These are phyloP conservation scores for Ceratobasidium sp. DNA, from an alignment of 1,284 basidiomycete genomes.

Conservation along the genomic window DNA sequence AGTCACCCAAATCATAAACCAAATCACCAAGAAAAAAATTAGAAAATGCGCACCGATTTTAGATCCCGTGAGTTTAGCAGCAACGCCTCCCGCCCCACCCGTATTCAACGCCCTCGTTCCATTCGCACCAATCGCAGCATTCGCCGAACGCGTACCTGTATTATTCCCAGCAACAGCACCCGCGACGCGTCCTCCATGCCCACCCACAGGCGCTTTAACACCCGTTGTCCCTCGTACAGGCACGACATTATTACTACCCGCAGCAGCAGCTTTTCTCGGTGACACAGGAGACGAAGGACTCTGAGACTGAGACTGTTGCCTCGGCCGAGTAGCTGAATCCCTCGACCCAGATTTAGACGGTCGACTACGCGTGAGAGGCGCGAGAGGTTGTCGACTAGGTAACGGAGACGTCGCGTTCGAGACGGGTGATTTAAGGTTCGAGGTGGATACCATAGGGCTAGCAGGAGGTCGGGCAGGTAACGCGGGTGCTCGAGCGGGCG, in stretches of 20 bases:
- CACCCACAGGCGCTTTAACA: background rate
- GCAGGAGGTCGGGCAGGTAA: no score
- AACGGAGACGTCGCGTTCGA: constrained; percentile 5
- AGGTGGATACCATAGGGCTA: background rate
- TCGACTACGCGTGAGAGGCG: constrained; percentile 27
- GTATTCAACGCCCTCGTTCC: constrained; percentile 26
- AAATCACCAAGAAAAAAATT: background rate
- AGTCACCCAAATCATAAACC: background rate
- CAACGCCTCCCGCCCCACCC: constrained; percentile 4
- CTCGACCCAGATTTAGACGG: constrained; percentile 41
- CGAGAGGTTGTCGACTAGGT: constrained; percentile 33
- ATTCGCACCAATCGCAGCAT: constrained; percentile 1
- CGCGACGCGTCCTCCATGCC: background rate
- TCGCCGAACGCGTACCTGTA: constrained; percentile 5
- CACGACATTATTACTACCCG: background rate
- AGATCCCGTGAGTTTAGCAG: background rate
- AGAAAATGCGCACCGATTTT: background rate
- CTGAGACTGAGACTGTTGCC: background rate
- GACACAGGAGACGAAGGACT: background rate
- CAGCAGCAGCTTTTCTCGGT: constrained; percentile 1
- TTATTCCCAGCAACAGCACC: background rate
- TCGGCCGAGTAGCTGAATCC: constrained; percentile 16
- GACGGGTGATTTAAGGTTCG: background rate
- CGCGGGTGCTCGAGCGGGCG: background rate
- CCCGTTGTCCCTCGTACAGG: background rate